Percentiles rank a stretch among this genome's conserved stretches.
Conservation (phyloP, 345 rosid species). For the Raphanus sativus region DNA sequence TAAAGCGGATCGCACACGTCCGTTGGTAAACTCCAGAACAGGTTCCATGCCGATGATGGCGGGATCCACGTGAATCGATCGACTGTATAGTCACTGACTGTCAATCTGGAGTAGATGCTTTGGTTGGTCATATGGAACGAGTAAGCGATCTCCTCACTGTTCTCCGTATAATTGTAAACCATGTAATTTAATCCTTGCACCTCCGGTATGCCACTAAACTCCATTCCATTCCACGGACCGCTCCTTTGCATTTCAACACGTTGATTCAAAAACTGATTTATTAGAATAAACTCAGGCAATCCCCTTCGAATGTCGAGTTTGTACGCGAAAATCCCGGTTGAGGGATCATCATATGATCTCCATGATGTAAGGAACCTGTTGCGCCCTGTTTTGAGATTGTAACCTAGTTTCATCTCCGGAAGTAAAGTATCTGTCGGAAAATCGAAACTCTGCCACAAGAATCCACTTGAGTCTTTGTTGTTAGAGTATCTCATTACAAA, state of each 20-base stretch:
- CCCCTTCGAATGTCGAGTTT: background rate
- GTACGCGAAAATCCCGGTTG: background rate
- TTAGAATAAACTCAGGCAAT: background rate
- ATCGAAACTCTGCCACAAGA: background rate
- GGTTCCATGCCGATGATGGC: background rate
- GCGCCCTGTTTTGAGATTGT: background rate
- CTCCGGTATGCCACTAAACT: background rate
- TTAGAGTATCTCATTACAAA: background rate
- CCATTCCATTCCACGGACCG: background rate
- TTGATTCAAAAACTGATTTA: too few relatives aligned
- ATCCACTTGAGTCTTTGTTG: background rate
- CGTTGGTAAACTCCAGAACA: background rate
- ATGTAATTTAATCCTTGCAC: background rate
- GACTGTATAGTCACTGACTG: background rate
- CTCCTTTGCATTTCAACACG: background rate
- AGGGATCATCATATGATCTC: background rate
- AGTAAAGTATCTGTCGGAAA: background rate
- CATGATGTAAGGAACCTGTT: background rate
- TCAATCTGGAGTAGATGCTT: background rate
- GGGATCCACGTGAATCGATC: background rate
- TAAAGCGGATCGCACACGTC: background rate
- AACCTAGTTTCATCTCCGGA: background rate
- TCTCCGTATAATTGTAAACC: background rate
- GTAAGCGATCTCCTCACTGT: background rate
- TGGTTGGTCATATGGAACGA: background rate